These are phyloP conservation scores for Syzygium jambos DNA, from an alignment of 345 rosid genomes.

Conservation along the genomic window DNA sequence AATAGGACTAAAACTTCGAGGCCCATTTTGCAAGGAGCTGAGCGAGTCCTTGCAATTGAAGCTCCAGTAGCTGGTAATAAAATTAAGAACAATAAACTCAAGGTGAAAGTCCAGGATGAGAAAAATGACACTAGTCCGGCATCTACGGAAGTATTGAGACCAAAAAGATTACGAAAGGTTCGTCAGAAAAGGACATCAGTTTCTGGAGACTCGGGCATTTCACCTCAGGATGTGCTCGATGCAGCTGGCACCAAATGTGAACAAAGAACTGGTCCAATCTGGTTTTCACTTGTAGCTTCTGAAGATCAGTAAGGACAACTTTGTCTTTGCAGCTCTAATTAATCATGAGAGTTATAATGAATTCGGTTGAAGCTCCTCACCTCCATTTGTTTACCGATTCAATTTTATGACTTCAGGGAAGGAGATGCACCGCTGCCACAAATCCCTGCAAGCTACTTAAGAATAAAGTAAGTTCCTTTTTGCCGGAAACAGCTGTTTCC, in stretches of 20 bases:
- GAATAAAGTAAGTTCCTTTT: slow-evolving; percentile 59
- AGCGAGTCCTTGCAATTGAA: slow-evolving; percentile 17
- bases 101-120: slow-evolving; percentile 37
- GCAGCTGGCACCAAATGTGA: slow-evolving; percentile 37
- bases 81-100: slow-evolving; percentile 47
- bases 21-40: slow-evolving; percentile 48
- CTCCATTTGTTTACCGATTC: slow-evolving; percentile 8
- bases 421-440: slow-evolving; percentile 75
- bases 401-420: slow-evolving; percentile 51
- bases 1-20: slow-evolving; percentile 73
- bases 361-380: background rate
- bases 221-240: slow-evolving; percentile 46
- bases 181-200: slow-evolving; percentile 40
- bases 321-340: slow-evolving; percentile 6
- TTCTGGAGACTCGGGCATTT: slow-evolving; percentile 41
- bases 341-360: background rate
- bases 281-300: slow-evolving; percentile 94
- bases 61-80: slow-evolving; percentile 32
- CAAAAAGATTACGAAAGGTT: slow-evolving; percentile 53
- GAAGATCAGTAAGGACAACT: slow-evolving; percentile 64
- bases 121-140: slow-evolving; percentile 35
- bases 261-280: slow-evolving; percentile 65
- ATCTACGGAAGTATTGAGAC: slow-evolving; percentile 39
- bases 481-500: background rate
- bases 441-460: slow-evolving; percentile 64